phyloP scores from a whole-genome alignment of 176 grass and related monocot genomes.

The Alopecurus myosuroides region DNA sequence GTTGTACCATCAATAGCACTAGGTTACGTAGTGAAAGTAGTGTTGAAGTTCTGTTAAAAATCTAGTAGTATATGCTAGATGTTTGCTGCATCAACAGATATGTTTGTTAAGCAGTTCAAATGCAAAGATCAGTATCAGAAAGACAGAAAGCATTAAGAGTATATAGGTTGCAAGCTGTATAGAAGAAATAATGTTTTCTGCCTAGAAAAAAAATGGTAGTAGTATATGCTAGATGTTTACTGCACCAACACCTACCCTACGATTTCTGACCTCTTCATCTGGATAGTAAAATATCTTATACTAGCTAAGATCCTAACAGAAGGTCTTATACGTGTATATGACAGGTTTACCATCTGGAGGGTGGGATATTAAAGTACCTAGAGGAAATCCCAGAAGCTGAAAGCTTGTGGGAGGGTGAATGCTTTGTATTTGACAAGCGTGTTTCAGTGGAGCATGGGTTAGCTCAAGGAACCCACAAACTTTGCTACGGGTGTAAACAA shows the following conservation, averaged over 20 bases:
- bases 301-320: background rate
- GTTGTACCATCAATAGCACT: background rate
- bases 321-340: background rate
- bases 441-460: slow-evolving; percentile 91
- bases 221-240: background rate
- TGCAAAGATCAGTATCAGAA: too few relatives aligned
- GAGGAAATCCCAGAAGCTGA: slow-evolving; percentile 79
- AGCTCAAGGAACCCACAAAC: slow-evolving; percentile 78
- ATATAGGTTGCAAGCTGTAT: too few relatives aligned
- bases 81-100: background rate
- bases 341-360: slow-evolving; percentile 96
- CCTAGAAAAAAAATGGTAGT: background rate
- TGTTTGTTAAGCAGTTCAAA: background rate
- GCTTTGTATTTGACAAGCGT: slow-evolving; percentile 96
- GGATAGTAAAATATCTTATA: background rate
- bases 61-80: background rate
- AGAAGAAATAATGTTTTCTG: too few relatives aligned
- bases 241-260: background rate
- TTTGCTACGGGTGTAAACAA: slow-evolving; percentile 96
- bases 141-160: too few relatives aligned
- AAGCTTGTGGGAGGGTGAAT: slow-evolving; percentile 91
- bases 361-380: slow-evolving; percentile 91
- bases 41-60: background rate
- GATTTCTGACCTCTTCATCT: background rate
- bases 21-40: background rate